A percentile compares a stretch with the other conserved stretches of the same genome.
Evolutionary conservation across 2,329 filamentous ascomycete species (phyloP).

Genomic region (Penicillium sp.): DNA sequence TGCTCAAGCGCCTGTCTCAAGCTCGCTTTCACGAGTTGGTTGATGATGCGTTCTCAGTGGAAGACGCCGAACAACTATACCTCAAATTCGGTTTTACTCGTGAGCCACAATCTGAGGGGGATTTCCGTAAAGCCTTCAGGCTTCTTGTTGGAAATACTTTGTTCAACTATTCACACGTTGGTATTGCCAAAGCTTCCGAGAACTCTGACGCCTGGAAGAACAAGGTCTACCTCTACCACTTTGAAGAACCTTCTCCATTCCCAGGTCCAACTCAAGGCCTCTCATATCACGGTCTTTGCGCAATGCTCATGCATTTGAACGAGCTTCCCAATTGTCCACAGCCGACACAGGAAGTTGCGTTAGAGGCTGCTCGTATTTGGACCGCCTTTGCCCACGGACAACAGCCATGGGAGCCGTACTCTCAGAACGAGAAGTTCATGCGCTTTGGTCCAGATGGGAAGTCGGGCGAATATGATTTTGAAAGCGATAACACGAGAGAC

Average conservation of each 20-base stretch:
- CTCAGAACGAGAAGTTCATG: constrained; percentile 13
- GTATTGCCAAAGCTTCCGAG: constrained; percentile 6
- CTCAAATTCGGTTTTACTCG: constrained; percentile 10
- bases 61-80: constrained; percentile 4
- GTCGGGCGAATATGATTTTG: constrained; percentile 3
- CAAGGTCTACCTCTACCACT: constrained; percentile 19
- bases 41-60: neutral
- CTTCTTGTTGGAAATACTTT: constrained; percentile 12
- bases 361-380: constrained; percentile 16
- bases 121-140: constrained; percentile 16
- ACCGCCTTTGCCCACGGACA: constrained; percentile 19
- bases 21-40: constrained; percentile 9
- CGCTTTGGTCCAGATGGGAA: constrained; percentile 17
- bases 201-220: constrained; percentile 5
- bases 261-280: constrained; percentile 14
- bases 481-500: constrained; percentile 10
- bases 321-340: constrained; percentile 12
- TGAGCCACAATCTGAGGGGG: constrained; percentile 9
- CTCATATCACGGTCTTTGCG: constrained; percentile 20
- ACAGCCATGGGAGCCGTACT: constrained; percentile 19
- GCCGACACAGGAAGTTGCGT: constrained; percentile 10
- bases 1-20: constrained; percentile 9
- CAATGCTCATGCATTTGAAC: constrained; percentile 18
- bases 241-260: constrained; percentile 18
- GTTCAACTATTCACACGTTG: constrained; percentile 13